Base-by-base conservation (phyloP, 805 yeast genomes). In the Wickerhamomyces silvicola region DNA sequence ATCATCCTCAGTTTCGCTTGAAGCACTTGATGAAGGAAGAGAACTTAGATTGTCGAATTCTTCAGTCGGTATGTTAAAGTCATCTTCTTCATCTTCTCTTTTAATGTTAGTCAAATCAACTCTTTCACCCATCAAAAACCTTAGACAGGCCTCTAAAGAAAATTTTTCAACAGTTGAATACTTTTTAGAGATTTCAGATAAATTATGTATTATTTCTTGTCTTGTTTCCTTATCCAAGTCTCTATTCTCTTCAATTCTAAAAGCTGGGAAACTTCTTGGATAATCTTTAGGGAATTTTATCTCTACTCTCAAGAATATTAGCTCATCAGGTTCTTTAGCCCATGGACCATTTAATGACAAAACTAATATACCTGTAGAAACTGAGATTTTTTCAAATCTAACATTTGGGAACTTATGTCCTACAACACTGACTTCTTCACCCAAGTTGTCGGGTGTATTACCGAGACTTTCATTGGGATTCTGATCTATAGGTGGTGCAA, bases 401-500 rank as follows among this genome's bases (percentile, higher is more conserved):
- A 92, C 70, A 44, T 81, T 85, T 1, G 96, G 95, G 52, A 88
- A 87, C 45, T 83, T 84, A 45, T 81, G 87, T 3, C 95, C 94
- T 6, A 87, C 86, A 12, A 74, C 64, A 41, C 94, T 81, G 2
- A 92, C 87, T 55, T 90, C 98, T 55, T 88, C 96, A 6, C 95
- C 96, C 17, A 90, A 57, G 48, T 85, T 86, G 16, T 78, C 73
- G 4, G 75, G 69, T 9, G 52, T 41, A 13, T 58, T 63, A 15
- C 60, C 62, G 31, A 60, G 56, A 1, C 53, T 47, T 26, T 57
- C 60, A 20, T 66, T 56, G 0, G 66, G 61, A 27, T 47, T 47
- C 18, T 44, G 46, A 19, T 47, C 53, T 18, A 47, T 26, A 2
- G 47, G 39, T 10, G 50, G 48, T 2, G 51, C 46, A 31, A 49